Conservation (phyloP, 805 yeast species). For the Isabelozyma gotoi region DNA sequence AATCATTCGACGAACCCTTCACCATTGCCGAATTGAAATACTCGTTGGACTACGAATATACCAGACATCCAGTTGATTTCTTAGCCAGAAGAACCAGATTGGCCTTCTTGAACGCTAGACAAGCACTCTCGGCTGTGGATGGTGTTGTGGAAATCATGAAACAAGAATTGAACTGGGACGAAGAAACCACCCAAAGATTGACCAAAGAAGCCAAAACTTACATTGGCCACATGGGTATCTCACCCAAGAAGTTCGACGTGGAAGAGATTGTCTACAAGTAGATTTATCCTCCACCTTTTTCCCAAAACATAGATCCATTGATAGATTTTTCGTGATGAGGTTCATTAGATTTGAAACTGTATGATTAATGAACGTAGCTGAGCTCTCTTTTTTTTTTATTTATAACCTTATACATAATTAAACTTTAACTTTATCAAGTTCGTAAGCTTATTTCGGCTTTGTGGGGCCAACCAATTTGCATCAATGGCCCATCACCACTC, state of each 20-base stretch:
- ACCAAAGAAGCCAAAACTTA: constrained; percentile 51
- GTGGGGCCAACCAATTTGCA: no score
- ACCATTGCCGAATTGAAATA: constrained; percentile 88
- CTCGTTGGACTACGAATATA: constrained; percentile 78
- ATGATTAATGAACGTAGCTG: no score
- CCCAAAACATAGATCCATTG: neutral
- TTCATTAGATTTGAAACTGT: no score
- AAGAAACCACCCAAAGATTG: constrained; percentile 54
- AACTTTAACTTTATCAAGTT: no score
- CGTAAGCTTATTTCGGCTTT: no score
- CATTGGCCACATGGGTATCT: constrained; percentile 62
- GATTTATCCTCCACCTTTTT: neutral
- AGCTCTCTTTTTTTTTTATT: no score
- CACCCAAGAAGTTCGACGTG: constrained; percentile 23
- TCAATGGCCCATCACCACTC: no score
- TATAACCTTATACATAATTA: no score
- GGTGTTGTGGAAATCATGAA: constrained; percentile 86
- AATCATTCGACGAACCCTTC: constrained; percentile 74
- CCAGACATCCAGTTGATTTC: constrained; percentile 86
- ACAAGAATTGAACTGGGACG: constrained; percentile 73
- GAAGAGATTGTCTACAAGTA: constrained; percentile 3
- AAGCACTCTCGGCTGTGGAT: constrained; percentile 77
- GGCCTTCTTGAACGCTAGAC: constrained; percentile 86
- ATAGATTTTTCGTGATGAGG: neutral
- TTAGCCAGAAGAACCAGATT: constrained; percentile 90